Evolutionary conservation across 23 red algal genomes (phyloP), one percentile per base, ranked within the genome.

Genomic region (Gracilaria caudata): DNA sequence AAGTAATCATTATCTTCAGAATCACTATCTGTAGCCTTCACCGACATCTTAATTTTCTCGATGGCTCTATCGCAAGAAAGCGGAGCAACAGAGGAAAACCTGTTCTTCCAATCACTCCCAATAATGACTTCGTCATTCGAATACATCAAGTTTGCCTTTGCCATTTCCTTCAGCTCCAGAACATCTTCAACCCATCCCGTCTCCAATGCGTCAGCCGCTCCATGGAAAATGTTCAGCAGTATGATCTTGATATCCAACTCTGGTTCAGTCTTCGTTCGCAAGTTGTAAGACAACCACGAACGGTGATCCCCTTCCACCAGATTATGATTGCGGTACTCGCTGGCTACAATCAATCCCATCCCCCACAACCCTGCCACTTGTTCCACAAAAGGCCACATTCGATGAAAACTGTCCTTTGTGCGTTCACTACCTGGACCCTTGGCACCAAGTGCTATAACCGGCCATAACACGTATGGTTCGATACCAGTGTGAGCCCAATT

Each of bases 361-460:
- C 45, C 47, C 78, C 78, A 81, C 54, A 81, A 41, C 4, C 78
- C 78, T 21, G 78, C 56, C 36, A 81, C 19, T 21, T 81, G 45
- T 40, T 81, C 78, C 44, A 81, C 78, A 81, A 81, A 81, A 26
- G 78, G 78, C 78, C 78, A 63, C 78, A 81, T 63, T 63, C 78
- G 46, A 24, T 59, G 0, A 7, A 36, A 28, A 58, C 45, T 81
- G 4, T 7, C 47, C 20, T 30, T 38, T 33, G 78, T 59, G 14
- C 55, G 47, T 40, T 81, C 78, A 26, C 25, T 30, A 5, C 78
- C 55, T 8, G 78, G 51, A 30, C 25, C 16, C 49, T 59, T 81
- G 13, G 35, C 78, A 32, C 78, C 54, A 0, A 81, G 78, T 7
- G 45, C 56, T 47, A 60, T 81, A 13, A 81, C 78, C 0, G 78